Conservation (phyloP, 2,329 filamentous ascomycete genomes). For the Neospermospora avenae region DNA sequence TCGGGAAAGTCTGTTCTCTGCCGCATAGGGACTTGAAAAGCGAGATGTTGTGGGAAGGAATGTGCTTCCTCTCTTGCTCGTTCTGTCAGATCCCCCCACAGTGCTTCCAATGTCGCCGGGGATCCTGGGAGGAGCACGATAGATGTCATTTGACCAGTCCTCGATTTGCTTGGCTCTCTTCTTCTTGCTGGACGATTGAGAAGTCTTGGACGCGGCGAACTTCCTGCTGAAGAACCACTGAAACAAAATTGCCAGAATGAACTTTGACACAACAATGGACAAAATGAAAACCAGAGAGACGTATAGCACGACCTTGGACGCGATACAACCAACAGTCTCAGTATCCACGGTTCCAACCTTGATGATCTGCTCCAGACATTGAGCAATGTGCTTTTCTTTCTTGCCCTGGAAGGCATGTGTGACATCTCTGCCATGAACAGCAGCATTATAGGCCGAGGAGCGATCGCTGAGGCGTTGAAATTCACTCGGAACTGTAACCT, state of each 20-base stretch:
- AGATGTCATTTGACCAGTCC: conserved; percentile 97
- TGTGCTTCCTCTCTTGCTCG: conserved; percentile 74
- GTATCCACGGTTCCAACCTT: conserved; percentile 96
- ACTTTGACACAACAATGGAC: conserved; percentile 81
- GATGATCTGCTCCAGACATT: conserved; percentile 90
- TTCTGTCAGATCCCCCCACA: conserved; percentile 60
- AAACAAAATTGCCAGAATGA: conserved; percentile 84
- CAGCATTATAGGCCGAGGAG: conserved; percentile 53
- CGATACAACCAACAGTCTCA: conserved; percentile 94
- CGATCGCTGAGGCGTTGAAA: conserved; percentile 79
- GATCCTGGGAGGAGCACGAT: conserved; percentile 80
- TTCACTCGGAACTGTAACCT: conserved; percentile 71
- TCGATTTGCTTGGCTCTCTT: conserved; percentile 92
- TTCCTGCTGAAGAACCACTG: conserved; percentile 92
- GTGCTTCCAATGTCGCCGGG: conserved; percentile 70
- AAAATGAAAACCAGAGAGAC: conserved; percentile 89
- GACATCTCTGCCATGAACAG: conserved; percentile 78
- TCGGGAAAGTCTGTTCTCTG: conserved; percentile 60
- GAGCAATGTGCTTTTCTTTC: conserved; percentile 74
- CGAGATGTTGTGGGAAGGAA: conserved; percentile 93
- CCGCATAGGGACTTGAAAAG: conserved; percentile 86
- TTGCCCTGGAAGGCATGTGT: conserved; percentile 82
- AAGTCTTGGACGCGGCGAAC: conserved; percentile 82
- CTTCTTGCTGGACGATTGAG: conserved; percentile 75
- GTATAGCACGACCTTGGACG: conserved; percentile 94